Conservation (phyloP, 345 rosid species). For the Eucalyptus guilfoylei region DNA sequence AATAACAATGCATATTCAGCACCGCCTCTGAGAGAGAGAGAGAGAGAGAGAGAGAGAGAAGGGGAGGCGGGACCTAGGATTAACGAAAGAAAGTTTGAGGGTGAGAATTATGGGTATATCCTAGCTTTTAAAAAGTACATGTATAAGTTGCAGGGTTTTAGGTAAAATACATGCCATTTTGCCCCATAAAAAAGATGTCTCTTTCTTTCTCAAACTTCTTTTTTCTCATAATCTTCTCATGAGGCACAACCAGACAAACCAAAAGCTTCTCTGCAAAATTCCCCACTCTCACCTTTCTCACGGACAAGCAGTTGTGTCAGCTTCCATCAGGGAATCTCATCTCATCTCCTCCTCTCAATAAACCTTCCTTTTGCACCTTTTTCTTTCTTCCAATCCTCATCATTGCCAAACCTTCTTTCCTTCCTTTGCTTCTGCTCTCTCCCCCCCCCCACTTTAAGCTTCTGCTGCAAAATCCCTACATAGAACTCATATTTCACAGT, state of each 20-base stretch:
- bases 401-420: conserved; percentile 28
- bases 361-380: conserved; percentile 22
- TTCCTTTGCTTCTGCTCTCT: neutral
- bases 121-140: conserved; percentile 50
- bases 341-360: conserved; percentile 15
- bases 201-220: neutral
- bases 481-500: neutral
- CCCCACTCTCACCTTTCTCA: neutral
- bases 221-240: neutral
- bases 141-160: conserved; percentile 22
- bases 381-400: conserved; percentile 19
- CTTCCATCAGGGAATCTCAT: conserved; percentile 30
- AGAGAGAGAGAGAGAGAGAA: neutral
- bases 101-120: conserved; percentile 6
- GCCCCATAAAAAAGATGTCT: conserved; percentile 21
- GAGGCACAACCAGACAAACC: conserved; percentile 33
- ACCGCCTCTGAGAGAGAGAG: neutral
- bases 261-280: conserved; percentile 34
- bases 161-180: conserved; percentile 40
- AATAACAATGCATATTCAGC: neutral
- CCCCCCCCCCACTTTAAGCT: neutral
- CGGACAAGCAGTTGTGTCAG: conserved; percentile 19
- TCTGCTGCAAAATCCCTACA: conserved; percentile 18
- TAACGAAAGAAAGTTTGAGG: conserved; percentile 21
- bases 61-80: conserved; percentile 12